These are phyloP conservation scores for Beverwykella pulmonaria DNA, from an alignment of 495 filamentous ascomycete species.

Conservation along the genomic window DNA sequence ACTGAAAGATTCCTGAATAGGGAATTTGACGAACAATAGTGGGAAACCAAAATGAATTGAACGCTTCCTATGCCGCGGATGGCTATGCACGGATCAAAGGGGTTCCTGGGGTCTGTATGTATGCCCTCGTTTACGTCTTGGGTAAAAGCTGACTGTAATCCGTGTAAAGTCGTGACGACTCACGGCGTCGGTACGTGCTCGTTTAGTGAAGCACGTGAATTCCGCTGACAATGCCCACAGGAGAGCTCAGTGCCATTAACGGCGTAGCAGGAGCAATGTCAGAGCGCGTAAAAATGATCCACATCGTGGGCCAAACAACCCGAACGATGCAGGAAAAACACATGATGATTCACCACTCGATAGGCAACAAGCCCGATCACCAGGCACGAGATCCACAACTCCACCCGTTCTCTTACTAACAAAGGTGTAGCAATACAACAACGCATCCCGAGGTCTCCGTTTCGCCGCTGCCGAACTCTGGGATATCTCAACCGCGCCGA, in stretches of 20 bases:
- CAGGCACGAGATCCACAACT: constrained; percentile 9
- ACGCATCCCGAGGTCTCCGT: constrained; percentile 41
- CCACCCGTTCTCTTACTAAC: constrained; percentile 1
- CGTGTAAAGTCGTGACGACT: constrained; percentile 43
- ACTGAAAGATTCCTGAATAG: background rate
- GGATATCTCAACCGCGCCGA: constrained; percentile 41
- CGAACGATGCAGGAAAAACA: constrained; percentile 43
- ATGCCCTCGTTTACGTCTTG: background rate
- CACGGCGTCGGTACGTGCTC: constrained; percentile 44
- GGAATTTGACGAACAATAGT: constrained; percentile 21
- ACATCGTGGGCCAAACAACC: constrained; percentile 48
- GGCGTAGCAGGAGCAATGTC: constrained; percentile 45
- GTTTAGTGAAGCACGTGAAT: background rate
- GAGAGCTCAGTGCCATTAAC: constrained; percentile 49
- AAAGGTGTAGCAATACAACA: constrained; percentile 43
- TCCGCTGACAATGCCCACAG: constrained; percentile 15
- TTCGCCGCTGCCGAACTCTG: constrained; percentile 44
- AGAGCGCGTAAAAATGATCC: constrained; percentile 48
- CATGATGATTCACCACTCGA: constrained; percentile 51
- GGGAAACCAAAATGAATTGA: constrained; percentile 49
- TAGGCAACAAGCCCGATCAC: constrained; percentile 41
- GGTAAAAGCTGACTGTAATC: background rate
- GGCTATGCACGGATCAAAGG: constrained; percentile 46
- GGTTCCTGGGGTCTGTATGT: constrained; percentile 38
- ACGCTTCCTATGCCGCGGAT: constrained; percentile 48